A percentile compares a stretch with the other conserved stretches of the same genome.
Conservation (phyloP, 78 protist species). For the Dictyostelium discoideum region dicty_2.7 NC_007091.3:4183001-4183500, state of each 20-base stretch:
- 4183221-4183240: background rate
- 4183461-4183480: background rate
- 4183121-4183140: background rate
- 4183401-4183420: background rate
- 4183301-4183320: too few relatives aligned
- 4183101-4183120: background rate
- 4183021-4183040: background rate
- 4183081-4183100: background rate
- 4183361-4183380: background rate
- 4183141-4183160: background rate
- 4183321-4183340: background rate
- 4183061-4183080: background rate
- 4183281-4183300: background rate
- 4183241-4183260: background rate
- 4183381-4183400: background rate
- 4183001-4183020: slow-evolving; percentile 5
- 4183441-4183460: background rate
- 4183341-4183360: background rate
- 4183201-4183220: slow-evolving; percentile 12
- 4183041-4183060: slow-evolving; percentile 15
- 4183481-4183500: background rate
- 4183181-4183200: background rate
- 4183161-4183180: background rate
- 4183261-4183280: background rate
- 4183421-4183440: background rate